A percentile compares a stretch with the other conserved stretches of the same genome.
phyloP scores from a whole-genome alignment of 305 asterid genomes.

The Rubia occidens region DNA sequence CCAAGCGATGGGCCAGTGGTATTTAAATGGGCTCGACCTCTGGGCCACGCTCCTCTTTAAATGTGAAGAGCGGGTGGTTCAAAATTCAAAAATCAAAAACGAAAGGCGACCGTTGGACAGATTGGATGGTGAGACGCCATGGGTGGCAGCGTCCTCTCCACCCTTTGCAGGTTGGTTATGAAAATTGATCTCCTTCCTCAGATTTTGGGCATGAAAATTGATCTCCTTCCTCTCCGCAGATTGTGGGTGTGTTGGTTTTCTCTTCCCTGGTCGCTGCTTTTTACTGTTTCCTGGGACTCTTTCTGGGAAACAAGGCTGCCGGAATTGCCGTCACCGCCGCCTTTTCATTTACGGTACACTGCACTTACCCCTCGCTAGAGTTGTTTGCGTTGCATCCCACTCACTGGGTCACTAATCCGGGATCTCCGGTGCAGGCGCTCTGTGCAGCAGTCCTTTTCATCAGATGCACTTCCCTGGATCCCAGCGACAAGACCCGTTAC shows the following conservation, averaged over 20 bases:
- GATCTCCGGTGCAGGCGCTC: constrained; percentile 37
- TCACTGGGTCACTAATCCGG: not conserved
- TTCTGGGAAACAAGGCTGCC: constrained; percentile 55
- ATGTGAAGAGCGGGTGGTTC: not conserved
- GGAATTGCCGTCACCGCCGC: constrained; percentile 51
- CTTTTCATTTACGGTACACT: constrained; percentile 58
- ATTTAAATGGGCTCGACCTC: too few relatives aligned
- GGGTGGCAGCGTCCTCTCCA: constrained; percentile 98
- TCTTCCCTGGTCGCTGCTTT: constrained; percentile 56
- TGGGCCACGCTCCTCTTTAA: not conserved
- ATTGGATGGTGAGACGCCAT: constrained; percentile 45
- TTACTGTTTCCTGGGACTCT: constrained; percentile 74
- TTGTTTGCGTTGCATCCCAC: too few relatives aligned
- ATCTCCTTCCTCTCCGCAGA: constrained; percentile 25
- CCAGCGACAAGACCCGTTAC: constrained; percentile 63
- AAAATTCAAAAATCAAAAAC: not conserved
- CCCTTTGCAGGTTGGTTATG: constrained; percentile 54
- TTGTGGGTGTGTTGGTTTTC: constrained; percentile 69
- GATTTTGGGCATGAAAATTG: not conserved
- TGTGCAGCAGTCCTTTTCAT: constrained; percentile 58
- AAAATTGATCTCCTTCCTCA: not conserved
- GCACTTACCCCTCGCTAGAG: too few relatives aligned
- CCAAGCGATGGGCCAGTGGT: too few relatives aligned
- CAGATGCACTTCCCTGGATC: constrained; percentile 75
- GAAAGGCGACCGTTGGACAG: not conserved